Conservation (phyloP, 257 asterid genomes). For the Catharanthus roseus region DNA sequence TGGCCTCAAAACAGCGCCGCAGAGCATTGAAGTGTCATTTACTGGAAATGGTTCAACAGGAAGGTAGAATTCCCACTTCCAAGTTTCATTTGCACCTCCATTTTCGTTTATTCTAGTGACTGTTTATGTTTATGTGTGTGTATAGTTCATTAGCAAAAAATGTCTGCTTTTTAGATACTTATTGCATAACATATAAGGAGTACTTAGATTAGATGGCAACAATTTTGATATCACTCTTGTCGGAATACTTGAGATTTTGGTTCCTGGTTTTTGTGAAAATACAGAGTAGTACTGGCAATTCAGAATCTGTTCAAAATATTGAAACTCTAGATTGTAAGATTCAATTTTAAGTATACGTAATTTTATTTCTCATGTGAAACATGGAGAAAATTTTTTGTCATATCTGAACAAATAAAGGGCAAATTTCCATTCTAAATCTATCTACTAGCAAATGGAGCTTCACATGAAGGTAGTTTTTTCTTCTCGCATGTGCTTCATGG, state of each 20-base stretch:
- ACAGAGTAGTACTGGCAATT: not conserved
- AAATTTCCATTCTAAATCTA: not conserved
- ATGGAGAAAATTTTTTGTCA: not conserved
- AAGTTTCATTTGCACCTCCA: too few relatives aligned
- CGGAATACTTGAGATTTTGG: not conserved
- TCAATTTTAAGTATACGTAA: not conserved
- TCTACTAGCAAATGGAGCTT: not conserved
- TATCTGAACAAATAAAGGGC: not conserved
- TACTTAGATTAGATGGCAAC: not conserved
- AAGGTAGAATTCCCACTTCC: slow-evolving; percentile 36
- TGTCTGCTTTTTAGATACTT: not conserved
- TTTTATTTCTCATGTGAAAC: not conserved
- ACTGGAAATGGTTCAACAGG: slow-evolving; percentile 38
- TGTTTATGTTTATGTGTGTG: not conserved
- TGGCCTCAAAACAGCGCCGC: slow-evolving; percentile 50
- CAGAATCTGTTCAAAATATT: not conserved
- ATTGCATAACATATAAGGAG: not conserved
- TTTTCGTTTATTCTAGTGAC: too few relatives aligned
- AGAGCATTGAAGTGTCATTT: slow-evolving; percentile 53
- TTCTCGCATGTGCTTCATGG: not conserved
- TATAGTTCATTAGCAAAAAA: not conserved
- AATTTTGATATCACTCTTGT: not conserved
- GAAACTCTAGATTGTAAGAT: not conserved
- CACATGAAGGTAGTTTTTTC: not conserved
- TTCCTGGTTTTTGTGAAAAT: not conserved